Evolutionary conservation across 2,329 filamentous ascomycete genomes (phyloP), one percentile per base, ranked within the genome.

Genomic region (Lachnellula suecica): DNA sequence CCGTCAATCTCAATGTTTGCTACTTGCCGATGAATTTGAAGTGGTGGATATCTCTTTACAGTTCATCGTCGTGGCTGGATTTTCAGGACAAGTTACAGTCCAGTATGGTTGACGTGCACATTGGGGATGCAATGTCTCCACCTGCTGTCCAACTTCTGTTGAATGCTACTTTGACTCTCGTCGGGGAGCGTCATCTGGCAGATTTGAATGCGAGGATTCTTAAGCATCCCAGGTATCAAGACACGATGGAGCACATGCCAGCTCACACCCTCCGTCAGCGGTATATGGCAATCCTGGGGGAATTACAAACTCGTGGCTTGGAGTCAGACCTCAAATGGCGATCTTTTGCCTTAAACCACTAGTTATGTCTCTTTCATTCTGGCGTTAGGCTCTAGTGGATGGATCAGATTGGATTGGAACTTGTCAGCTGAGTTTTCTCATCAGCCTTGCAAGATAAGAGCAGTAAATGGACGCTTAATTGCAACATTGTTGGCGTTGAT

Each of bases 1-100:
- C 49, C 17, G 44, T 53, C 20, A 51, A 46, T 17, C 41, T 41
- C 4, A 47, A 47, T 29, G 24, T 17, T 4, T 48, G 40, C 10
- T 52, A 43, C 31, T 44, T 34, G 23, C 52, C 54, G 7, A 44
- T 25, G 38, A 49, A 35, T 7, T 37, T 59, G 9, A 29, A 34
- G 4, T 59, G 57, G 57, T 59, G 54, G 54, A 46, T 47, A 4
- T 55, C 54, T 4, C 37, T 55, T 8, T 53, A 51, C 25, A 19
- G 35, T 10, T 49, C 57, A 24, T 17, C 47, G 2, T 44, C 29
- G n/a, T 59, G 54, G 54, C 25, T 35, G 9, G 49, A 45, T 7
- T 59, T 53, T 41, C 41, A 50, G n/a, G 15, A 31, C 27, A 43
- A 49, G 7, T 42, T 52, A 17, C 44, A 57, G 9, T 23, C 44